Base-by-base conservation (phyloP, 169 alveolate genomes). In the Cryptosporidium sp. region DNA sequence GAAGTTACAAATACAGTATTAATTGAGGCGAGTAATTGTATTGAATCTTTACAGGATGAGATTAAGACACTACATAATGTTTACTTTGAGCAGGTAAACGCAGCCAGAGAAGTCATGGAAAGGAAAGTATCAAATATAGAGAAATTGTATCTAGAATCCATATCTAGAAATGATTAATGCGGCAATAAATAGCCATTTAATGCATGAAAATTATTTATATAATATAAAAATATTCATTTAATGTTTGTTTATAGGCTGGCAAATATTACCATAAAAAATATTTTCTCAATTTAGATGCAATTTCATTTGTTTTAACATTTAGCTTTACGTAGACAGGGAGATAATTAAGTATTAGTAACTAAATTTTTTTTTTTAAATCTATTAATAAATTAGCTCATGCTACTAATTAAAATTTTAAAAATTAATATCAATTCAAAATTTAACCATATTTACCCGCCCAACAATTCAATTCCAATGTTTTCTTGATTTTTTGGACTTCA, bases 21-120 rank as follows among this genome's bases (percentile, higher is more conserved):
- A 6, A 50, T 80, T 9, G 89, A 80, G 59, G 89, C 89, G 8
- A 80, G 89, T 62, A 41, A 43, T 23, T 80, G 89, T 59, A 80
- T 80, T 0, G 75, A 59, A 14, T 80, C 89, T n/a, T 61, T 80
- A 48, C 80, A 80, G 21, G 50, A 80, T 14, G 89, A 80, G 35
- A 80, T 80, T 41, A 37, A 80, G 14, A 43, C 55, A 2, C 26
- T 80, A 21, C 89, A 80, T 29, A 39, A 61, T 41, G n/a, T 14
- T 62, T 80, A 80, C 21, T 62, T 65, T 16, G 89, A 80, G 16
- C 73, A 80, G 43, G 89, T 80, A 35, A 80, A 80, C 62, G 62
- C 65, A 41, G 48, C 89, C 10, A 80, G 89, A 41, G 62, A 41
- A 23, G 37, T 80, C 21, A 80, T 80, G 89, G 89, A 80, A 43